phyloP scores from a whole-genome alignment of 495 filamentous ascomycete species.

The Sordaria brevicollis region DNA sequence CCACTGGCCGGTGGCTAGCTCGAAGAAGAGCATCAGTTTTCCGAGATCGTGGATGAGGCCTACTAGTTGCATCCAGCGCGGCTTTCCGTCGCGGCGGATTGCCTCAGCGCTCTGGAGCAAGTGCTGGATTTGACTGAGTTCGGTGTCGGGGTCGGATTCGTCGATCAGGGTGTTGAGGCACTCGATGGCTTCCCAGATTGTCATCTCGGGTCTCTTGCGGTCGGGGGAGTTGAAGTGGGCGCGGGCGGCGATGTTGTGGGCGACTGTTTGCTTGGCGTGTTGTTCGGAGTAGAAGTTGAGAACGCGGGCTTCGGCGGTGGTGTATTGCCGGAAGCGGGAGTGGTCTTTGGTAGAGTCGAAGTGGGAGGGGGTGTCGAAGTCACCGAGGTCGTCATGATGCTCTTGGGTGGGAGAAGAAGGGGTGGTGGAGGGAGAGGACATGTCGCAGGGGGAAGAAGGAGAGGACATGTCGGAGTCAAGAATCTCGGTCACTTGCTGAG shows the following conservation, averaged over 20 bases:
- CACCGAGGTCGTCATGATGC: too few relatives aligned
- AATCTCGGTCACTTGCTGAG: constrained; percentile 15
- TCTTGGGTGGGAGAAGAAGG: constrained; percentile 20
- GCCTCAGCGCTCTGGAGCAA: constrained; percentile 79
- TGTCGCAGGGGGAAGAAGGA: neutral
- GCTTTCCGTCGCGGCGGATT: constrained; percentile 79
- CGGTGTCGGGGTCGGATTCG: constrained; percentile 78
- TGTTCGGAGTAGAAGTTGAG: constrained; percentile 78
- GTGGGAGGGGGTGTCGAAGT: constrained; percentile 50
- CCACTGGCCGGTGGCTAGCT: constrained; percentile 75
- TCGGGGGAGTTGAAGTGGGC: constrained; percentile 53
- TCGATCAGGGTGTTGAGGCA: constrained; percentile 83
- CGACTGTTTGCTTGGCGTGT: constrained; percentile 74
- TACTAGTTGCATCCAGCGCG: constrained; percentile 83
- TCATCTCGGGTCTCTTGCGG: constrained; percentile 58
- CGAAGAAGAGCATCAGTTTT: constrained; percentile 73
- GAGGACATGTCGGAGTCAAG: neutral
- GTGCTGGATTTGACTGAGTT: constrained; percentile 77
- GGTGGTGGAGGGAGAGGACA: neutral
- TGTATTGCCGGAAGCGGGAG: constrained; percentile 68
- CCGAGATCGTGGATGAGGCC: constrained; percentile 87
- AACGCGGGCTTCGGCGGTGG: constrained; percentile 66
- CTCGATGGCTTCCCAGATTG: constrained; percentile 82
- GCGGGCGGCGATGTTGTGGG: constrained; percentile 70
- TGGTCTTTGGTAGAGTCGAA: constrained; percentile 78